Percentiles rank a stretch among this genome's conserved stretches.
Evolutionary conservation across 495 filamentous ascomycete species (phyloP).

Genomic region (Chaetomium cochliodes): DNA sequence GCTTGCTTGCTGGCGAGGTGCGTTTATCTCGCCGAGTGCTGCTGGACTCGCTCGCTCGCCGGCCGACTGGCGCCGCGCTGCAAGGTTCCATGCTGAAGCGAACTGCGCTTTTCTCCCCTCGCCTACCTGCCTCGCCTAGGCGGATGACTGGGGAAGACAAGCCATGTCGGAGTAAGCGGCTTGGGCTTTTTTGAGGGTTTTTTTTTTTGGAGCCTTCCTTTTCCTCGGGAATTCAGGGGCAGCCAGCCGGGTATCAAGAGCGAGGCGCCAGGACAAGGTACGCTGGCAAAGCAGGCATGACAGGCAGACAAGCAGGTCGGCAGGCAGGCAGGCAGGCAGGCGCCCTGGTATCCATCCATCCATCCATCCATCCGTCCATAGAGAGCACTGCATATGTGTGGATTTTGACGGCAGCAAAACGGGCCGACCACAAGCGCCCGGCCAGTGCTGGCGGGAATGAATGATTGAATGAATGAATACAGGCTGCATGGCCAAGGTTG

Average conservation of each 20-base stretch:
- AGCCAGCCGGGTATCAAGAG: conserved; percentile 1
- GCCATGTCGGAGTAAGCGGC: background rate
- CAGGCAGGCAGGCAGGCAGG: background rate
- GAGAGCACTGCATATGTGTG: background rate
- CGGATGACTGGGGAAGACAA: background rate
- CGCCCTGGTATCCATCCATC: background rate
- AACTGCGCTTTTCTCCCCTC: background rate
- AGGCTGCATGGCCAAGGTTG: conserved; percentile 15
- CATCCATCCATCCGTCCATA: background rate
- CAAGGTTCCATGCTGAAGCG: conserved; percentile 12
- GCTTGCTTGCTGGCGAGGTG: background rate
- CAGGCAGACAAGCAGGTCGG: too few relatives aligned
- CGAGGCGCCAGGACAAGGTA: background rate
- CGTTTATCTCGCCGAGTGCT: conserved; percentile 3
- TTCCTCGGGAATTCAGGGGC: background rate
- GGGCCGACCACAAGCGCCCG: background rate
- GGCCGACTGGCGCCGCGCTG: background rate
- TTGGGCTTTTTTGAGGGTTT: background rate
- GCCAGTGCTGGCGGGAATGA: conserved; percentile 9
- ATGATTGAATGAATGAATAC: conserved; percentile 12
- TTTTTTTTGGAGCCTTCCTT: background rate
- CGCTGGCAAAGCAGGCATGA: background rate
- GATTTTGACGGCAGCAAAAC: background rate
- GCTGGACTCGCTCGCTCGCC: too few relatives aligned
- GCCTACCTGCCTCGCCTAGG: background rate